Conservation (phyloP, 129 eudicot genomes). For the Flaveria ramosissima region DNA sequence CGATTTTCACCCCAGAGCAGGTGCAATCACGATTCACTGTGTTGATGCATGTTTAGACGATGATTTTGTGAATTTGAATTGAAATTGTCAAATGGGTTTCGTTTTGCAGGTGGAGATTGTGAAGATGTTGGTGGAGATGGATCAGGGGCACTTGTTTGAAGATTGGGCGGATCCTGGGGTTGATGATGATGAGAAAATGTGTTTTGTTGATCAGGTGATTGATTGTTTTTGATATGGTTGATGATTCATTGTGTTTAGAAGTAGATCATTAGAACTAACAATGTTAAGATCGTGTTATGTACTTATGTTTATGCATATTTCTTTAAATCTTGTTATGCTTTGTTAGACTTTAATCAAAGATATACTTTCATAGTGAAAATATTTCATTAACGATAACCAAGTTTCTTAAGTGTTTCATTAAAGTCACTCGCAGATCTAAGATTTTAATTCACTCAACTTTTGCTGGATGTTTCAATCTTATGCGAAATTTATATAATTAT, state of each 20-base stretch:
- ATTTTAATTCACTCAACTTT: too few relatives aligned
- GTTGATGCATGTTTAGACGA: conserved; percentile 3
- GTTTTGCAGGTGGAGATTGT: conserved; percentile 57
- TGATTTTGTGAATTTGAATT: not conserved
- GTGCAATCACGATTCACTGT: conserved; percentile 32
- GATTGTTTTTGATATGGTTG: not conserved
- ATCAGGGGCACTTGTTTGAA: conserved; percentile 70
- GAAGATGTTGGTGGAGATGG: conserved; percentile 64
- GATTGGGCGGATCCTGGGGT: conserved; percentile 81
- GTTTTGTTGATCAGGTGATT: conserved; percentile 69
- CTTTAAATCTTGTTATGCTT: not conserved
- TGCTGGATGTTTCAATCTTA: too few relatives aligned
- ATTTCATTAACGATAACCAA: too few relatives aligned
- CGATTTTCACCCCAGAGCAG: conserved; percentile 65
- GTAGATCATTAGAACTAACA: not conserved
- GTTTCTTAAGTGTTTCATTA: too few relatives aligned
- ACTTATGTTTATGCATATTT: not conserved
- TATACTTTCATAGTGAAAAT: not conserved
- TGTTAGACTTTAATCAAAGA: not conserved
- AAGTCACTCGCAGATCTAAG: too few relatives aligned
- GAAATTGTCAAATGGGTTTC: not conserved
- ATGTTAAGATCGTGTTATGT: not conserved
- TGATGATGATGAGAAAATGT: conserved; percentile 67
- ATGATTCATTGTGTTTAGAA: not conserved
- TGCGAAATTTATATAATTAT: too few relatives aligned